A percentile compares a stretch with the other conserved stretches of the same genome.
These are phyloP conservation scores for Colletotrichum sublineola DNA, from an alignment of 2,329 filamentous ascomycete genomes.

Conservation along the genomic window DNA sequence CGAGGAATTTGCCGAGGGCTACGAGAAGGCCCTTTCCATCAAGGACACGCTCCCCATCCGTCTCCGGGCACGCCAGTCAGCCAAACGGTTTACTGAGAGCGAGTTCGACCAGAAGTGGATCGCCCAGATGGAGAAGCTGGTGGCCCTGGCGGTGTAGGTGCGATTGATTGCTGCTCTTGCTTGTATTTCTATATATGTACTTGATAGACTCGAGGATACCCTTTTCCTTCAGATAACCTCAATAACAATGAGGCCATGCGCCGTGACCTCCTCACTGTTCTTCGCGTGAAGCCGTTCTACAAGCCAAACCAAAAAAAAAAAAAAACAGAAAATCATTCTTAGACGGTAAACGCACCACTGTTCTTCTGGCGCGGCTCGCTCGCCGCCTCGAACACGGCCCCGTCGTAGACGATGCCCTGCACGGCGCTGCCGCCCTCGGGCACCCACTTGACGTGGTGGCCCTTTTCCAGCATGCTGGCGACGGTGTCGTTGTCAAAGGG, in stretches of 20 bases:
- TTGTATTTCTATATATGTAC: constrained; percentile 43
- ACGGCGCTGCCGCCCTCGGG: constrained; percentile 74
- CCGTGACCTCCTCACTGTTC: background rate
- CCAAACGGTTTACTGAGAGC: constrained; percentile 87
- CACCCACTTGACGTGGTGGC: constrained; percentile 81
- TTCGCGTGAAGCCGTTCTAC: background rate
- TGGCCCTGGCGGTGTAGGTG: constrained; percentile 57
- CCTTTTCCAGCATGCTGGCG: constrained; percentile 71
- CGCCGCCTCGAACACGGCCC: constrained; percentile 82
- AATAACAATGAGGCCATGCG: constrained; percentile 19
- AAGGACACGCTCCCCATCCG: constrained; percentile 82
- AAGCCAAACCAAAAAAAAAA: background rate
- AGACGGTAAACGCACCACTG: constrained; percentile 72
- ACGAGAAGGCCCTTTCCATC: constrained; percentile 80
- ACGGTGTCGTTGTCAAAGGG: constrained; percentile 75
- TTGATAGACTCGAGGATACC: constrained; percentile 55
- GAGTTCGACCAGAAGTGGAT: constrained; percentile 88
- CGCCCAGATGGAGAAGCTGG: constrained; percentile 78
- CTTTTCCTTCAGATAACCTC: constrained; percentile 45
- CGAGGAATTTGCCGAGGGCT: constrained; percentile 84
- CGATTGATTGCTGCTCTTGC: constrained; percentile 27
- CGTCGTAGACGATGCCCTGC: constrained; percentile 74
- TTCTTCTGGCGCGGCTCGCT: constrained; percentile 81
- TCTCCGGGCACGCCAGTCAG: constrained; percentile 80
- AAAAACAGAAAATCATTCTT: constrained; percentile 37